These are phyloP conservation scores for Termitomyces sp. DNA, from an alignment of 768 basidiomycete genomes.

Conservation along the genomic window DNA sequence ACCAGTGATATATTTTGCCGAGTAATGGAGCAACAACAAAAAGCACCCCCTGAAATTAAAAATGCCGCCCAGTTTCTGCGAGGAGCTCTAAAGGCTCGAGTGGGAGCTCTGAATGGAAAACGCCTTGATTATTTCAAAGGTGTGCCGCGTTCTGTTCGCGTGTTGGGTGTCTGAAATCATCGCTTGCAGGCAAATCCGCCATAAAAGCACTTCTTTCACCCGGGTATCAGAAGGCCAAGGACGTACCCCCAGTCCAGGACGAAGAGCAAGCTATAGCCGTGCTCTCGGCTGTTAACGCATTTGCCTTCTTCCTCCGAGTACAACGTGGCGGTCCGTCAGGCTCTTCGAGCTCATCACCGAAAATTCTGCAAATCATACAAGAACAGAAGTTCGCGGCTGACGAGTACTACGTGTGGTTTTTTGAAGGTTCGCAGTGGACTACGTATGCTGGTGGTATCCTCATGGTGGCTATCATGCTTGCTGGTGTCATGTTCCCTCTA, in stretches of 20 bases:
- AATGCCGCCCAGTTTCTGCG: constrained; percentile 86
- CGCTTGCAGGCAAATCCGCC: constrained; percentile 75
- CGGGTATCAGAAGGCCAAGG: constrained; percentile 85
- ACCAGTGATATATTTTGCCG: not conserved
- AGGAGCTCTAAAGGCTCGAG: constrained; percentile 82
- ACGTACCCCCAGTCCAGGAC: constrained; percentile 63
- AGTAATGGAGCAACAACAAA: constrained; percentile 66
- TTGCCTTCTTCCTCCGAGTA: constrained; percentile 90
- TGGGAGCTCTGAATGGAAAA: constrained; percentile 90
- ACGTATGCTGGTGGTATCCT: constrained; percentile 85
- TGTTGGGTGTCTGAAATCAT: not conserved
- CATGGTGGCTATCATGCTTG: constrained; percentile 93
- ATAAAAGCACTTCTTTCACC: constrained; percentile 89
- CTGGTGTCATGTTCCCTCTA: constrained; percentile 97
- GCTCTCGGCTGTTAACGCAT: constrained; percentile 68
- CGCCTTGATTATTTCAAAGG: constrained; percentile 98
- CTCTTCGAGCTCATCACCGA: constrained; percentile 69
- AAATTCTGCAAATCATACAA: constrained; percentile 71
- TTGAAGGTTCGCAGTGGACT: constrained; percentile 90
- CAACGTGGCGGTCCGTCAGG: constrained; percentile 68
- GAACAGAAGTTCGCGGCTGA: constrained; percentile 76
- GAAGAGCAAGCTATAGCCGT: constrained; percentile 72
- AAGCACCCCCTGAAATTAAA: constrained; percentile 74
- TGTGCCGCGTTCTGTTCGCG: constrained; percentile 25
- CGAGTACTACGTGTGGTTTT: constrained; percentile 95